These are phyloP conservation scores for Pilasporangium apinafurcum DNA, from an alignment of 352 stramenopile genomes.

Conservation along the genomic window DNA sequence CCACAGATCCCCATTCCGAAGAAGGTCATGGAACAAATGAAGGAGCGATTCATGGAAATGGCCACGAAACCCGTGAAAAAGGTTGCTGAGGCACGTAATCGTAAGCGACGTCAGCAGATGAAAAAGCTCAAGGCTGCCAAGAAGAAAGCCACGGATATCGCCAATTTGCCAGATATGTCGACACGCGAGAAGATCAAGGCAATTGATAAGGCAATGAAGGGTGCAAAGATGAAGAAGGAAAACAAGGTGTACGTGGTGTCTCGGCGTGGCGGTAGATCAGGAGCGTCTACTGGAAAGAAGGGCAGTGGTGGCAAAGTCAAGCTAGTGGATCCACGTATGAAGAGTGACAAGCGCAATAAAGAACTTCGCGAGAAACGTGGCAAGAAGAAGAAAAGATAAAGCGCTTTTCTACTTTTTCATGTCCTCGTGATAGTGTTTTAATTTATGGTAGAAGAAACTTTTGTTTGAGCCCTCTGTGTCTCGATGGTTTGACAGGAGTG, in stretches of 20 bases:
- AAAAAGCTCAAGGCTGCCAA: slow-evolving; percentile 96
- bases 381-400: slow-evolving; percentile 85
- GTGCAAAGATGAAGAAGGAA: slow-evolving; percentile 82
- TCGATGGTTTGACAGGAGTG: no score
- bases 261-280: slow-evolving; percentile 44
- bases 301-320: slow-evolving; percentile 89
- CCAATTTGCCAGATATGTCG: slow-evolving; percentile 95
- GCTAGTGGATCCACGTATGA: slow-evolving; percentile 97
- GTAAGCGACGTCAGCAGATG: slow-evolving; percentile 93
- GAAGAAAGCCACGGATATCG: slow-evolving; percentile 96
- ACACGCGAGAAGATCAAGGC: slow-evolving; percentile 98
- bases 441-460: slow-evolving; percentile 43
- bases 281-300: slow-evolving; percentile 69
- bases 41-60: slow-evolving; percentile 94
- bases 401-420: slow-evolving; percentile 8
- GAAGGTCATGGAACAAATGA: slow-evolving; percentile 97
- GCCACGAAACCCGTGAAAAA: slow-evolving; percentile 98
- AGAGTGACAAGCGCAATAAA: slow-evolving; percentile 92
- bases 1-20: slow-evolving; percentile 96
- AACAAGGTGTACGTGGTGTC: slow-evolving; percentile 97
- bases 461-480: no score
- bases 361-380: slow-evolving; percentile 78
- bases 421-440: no score
- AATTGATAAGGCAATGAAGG: slow-evolving; percentile 96
- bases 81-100: slow-evolving; percentile 95